Evolutionary conservation across 805 yeast species (phyloP).

Genomic region (Spencermartinsiella europaea): DNA sequence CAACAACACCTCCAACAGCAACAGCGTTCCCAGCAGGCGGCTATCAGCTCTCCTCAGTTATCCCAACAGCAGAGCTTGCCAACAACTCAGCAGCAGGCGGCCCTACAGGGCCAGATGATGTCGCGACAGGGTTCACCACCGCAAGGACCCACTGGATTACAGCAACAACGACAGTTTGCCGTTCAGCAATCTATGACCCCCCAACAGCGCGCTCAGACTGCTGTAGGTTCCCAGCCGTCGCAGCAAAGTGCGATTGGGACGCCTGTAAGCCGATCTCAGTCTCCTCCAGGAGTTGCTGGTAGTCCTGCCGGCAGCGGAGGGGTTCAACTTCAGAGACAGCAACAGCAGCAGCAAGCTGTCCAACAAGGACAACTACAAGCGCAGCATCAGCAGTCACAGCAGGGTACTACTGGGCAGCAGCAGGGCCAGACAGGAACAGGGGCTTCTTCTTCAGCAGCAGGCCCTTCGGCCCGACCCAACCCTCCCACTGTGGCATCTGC

Average conservation of each 20-base stretch:
- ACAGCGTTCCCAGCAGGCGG: slow-evolving; percentile 6
- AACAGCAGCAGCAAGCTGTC: slow-evolving; percentile 9
- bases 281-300: slow-evolving; percentile 3
- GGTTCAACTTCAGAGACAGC: slow-evolving; percentile 6
- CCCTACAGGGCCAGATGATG: neutral
- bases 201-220: slow-evolving; percentile 1
- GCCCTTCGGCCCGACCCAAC: slow-evolving; percentile 28
- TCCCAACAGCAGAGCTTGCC: neutral
- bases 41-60: neutral
- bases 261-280: slow-evolving; percentile 3
- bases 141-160: neutral
- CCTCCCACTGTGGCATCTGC: slow-evolving; percentile 24
- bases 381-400: slow-evolving; percentile 20
- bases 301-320: slow-evolving; percentile 5
- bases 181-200: neutral
- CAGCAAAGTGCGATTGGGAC: slow-evolving; percentile 1
- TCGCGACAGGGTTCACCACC: slow-evolving; percentile 9
- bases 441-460: slow-evolving; percentile 13
- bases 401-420: slow-evolving; percentile 10
- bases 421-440: slow-evolving; percentile 4
- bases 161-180: neutral
- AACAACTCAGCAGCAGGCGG: neutral
- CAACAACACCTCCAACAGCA: slow-evolving; percentile 7
- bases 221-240: slow-evolving; percentile 5
- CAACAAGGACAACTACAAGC: neutral